Evolutionary conservation across 2,329 filamentous ascomycete genomes (phyloP).

Genomic region (Exophiala aquamarina): DNA sequence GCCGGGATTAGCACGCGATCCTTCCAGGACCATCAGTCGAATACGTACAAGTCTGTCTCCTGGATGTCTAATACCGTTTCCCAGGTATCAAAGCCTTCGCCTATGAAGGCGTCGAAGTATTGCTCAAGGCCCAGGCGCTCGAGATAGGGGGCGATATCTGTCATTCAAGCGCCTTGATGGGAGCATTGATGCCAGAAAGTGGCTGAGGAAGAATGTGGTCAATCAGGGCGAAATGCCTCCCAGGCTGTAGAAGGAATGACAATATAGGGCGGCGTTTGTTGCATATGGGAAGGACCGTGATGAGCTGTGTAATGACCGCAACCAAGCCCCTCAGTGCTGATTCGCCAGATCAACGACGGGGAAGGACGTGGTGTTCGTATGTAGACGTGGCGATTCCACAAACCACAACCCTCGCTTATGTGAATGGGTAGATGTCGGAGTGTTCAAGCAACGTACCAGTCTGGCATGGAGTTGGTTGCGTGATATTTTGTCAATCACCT

Average conservation of each 20-base stretch:
- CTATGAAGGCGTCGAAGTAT: constrained; percentile 70
- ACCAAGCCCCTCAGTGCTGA: no score
- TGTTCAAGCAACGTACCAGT: no score
- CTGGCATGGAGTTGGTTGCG: no score
- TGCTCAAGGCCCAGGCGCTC: constrained; percentile 75
- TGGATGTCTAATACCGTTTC: constrained; percentile 81
- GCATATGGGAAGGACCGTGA: constrained; percentile 17
- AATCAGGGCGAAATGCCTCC: constrained; percentile 18
- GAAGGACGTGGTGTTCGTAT: no score
- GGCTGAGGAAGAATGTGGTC: constrained; percentile 4
- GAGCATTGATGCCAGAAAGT: constrained; percentile 17
- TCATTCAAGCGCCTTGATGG: constrained; percentile 47
- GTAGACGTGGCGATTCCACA: no score
- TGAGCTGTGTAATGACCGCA: no score
- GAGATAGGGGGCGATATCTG: constrained; percentile 65
- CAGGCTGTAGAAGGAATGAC: constrained; percentile 14
- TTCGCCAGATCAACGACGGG: no score
- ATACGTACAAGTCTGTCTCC: constrained; percentile 73
- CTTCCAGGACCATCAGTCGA: neutral
- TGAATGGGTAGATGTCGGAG: no score
- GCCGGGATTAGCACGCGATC: constrained; percentile 10
- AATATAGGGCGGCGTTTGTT: constrained; percentile 8
- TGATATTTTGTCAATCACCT: no score
- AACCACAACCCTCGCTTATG: no score
- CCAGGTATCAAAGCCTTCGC: constrained; percentile 84